Evolutionary conservation across 306 rosid genomes (phyloP), one percentile per base, ranked within the genome.

Genomic region (Dryas octopetala): DNA sequence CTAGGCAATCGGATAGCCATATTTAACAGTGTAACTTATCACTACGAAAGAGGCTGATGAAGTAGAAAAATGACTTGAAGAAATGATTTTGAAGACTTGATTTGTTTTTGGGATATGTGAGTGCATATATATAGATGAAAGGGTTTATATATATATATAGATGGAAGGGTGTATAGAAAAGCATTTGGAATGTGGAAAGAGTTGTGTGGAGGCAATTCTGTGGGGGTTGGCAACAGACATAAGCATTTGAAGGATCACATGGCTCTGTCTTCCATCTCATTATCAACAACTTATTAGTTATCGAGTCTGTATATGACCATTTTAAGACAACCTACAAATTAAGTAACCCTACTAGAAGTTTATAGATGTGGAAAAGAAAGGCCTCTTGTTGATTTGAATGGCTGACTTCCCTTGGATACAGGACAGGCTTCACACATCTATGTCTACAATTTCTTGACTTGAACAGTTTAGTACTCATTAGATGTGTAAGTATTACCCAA

Each of bases 1-100:
- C 78, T n/a, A 0, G 76, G 78, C 54, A 87, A 69, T 44, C 53
- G 79, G 11, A 80, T 67, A 3, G 73, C 82, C 85, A 77, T 78
- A 41, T 1, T 32, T 44, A 32, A 32, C 38, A 32, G 38, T 32
- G 1, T 32, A 32, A 45, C 3, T 32, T 32, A 49, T 55, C 17
- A 19, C 62, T 67, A 51, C 0, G 12, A 68, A 76, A 64, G 51
- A 10, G 38, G 60, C 38, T 17, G 40, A 1, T 32, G 38, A 32
- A 76, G 13, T 11, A 47, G 26, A 3, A 19, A 47, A 62, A 62
- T 2, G 17, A 61, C 19, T 45, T 13, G 26, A 15, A 47, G 45
- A 52, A 45, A 4, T 41, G 38, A 66, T 58, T 71, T 65, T 58
- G 52, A 48, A 14, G 52, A 48, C 12, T 48, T 9, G 51, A 48